Evolutionary conservation across 257 asterid species (phyloP), one percentile per base, ranked within the genome.

Genomic region (Marsdenia floribunda): DNA sequence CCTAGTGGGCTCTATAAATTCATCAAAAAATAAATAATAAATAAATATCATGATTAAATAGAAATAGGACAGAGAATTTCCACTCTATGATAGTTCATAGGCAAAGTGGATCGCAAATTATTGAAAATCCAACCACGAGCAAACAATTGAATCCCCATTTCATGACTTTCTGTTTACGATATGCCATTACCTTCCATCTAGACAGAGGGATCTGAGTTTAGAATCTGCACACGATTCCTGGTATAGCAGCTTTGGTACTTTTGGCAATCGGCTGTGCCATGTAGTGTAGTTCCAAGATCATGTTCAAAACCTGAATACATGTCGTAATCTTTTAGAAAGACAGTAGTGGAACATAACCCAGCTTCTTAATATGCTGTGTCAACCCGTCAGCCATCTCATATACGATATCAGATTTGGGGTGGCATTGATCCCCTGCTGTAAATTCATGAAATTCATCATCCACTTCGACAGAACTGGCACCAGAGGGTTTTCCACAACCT

Each of bases 341-440:
- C 21, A 29, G 78, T 24, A 16, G 21, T 47, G 85, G 84, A 60
- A 78, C 71, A 80, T 55, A 73, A 76, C 76, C 78, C 44, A 79
- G 70, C 75, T 79, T 83, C 77, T 82, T 82, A 80, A 91, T 87
- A 79, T 89, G 91, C 72, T 77, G 86, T 75, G 76, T 87, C 79
- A 91, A 59, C 73, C 84, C 84, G 72, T 80, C 76, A 58, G 89
- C 74, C 63, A 89, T 83, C 81, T 88, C 72, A 77, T 86, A 88
- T 78, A 93, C 85, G 22, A 76, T 78, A 37, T 85, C 87, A 75
- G 96, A 87, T 78, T 84, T 79, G 26, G 88, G 86, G 78, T 91
- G 96, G 61, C 82, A 82, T 46, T 83, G 83, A 74, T 88, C 96
- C 96, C 84, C 86, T 70, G 76, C 91, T 22, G 88, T 80, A 80